Percentiles rank a stretch among this genome's conserved stretches.
These are phyloP conservation scores for Spongispora temasekensis DNA, from an alignment of 1,284 basidiomycete species.

Conservation along the genomic window DNA sequence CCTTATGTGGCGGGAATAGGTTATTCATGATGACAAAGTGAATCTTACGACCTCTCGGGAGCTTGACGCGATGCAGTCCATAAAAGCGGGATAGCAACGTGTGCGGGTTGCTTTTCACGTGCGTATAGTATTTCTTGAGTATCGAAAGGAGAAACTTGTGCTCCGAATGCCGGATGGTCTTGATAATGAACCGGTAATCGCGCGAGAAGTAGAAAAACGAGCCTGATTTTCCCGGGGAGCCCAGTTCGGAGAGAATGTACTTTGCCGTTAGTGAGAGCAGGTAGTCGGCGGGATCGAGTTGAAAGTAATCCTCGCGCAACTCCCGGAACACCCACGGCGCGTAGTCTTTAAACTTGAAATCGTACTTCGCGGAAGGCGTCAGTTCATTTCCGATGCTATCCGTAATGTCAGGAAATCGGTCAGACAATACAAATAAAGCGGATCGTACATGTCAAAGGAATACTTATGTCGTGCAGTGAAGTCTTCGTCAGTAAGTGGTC, in stretches of 20 bases:
- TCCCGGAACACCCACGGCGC: constrained; percentile 98
- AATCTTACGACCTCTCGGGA: constrained; percentile 92
- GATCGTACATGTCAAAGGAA: constrained; percentile 90
- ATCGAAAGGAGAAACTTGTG: constrained; percentile 92
- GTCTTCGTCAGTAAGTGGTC: constrained; percentile 84
- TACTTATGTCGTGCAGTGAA: constrained; percentile 92
- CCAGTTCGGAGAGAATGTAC: constrained; percentile 97
- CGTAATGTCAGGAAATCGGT: constrained; percentile 15
- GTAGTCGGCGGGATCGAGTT: constrained; percentile 96
- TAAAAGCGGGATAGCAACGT: constrained; percentile 95
- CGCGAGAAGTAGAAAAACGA: constrained; percentile 99
- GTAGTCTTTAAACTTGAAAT: constrained; percentile 99
- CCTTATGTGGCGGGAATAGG: constrained; percentile 95
- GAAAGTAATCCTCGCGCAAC: constrained; percentile 91
- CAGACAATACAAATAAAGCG: background rate
- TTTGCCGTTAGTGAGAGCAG: constrained; percentile 94
- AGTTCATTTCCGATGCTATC: constrained; percentile 91
- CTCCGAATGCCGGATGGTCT: constrained; percentile 94
- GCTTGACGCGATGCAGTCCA: constrained; percentile 95
- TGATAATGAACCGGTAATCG: constrained; percentile 99
- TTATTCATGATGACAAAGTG: constrained; percentile 99
- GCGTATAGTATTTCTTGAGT: constrained; percentile 84
- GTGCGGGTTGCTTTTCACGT: constrained; percentile 91
- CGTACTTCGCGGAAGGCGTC: constrained; percentile 94
- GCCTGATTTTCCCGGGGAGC: constrained; percentile 98